These are phyloP conservation scores for Aurantiochytrium sp. DNA, from an alignment of 108 stramenopile genomes.

Conservation along the genomic window DNA sequence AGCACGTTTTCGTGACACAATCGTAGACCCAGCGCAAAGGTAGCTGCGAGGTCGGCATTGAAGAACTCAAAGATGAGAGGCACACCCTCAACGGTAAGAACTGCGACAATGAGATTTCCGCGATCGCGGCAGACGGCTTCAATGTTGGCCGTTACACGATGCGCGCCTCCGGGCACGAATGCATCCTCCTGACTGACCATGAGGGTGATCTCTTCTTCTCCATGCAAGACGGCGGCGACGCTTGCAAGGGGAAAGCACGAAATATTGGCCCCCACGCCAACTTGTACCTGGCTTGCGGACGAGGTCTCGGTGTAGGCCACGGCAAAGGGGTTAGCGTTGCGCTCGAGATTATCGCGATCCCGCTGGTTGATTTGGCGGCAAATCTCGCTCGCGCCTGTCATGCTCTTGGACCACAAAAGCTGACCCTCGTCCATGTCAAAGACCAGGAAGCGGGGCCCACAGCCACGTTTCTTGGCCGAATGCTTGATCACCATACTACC, in stretches of 20 bases:
- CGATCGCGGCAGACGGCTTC: neutral
- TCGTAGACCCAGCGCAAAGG: neutral
- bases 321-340: neutral
- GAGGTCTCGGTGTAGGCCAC: neutral
- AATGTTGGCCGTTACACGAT: neutral
- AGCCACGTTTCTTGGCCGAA: constrained; percentile 5
- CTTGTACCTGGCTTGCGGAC: neutral
- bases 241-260: neutral
- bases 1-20: neutral
- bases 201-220: neutral
- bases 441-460: neutral
- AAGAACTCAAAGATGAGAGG: neutral
- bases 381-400: neutral
- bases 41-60: neutral
- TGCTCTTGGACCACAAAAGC: neutral
- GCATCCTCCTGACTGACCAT: neutral
- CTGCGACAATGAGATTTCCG: neutral
- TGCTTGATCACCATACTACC: constrained; percentile 13
- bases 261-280: neutral
- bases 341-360: neutral
- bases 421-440: neutral
- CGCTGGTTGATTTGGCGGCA: neutral
- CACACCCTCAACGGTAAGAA: neutral
- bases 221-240: neutral
- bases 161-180: neutral